A percentile compares a stretch with the other conserved stretches of the same genome.
Evolutionary conservation across 2,329 filamentous ascomycete genomes (phyloP).

Genomic region (Penicillium sp.): DNA sequence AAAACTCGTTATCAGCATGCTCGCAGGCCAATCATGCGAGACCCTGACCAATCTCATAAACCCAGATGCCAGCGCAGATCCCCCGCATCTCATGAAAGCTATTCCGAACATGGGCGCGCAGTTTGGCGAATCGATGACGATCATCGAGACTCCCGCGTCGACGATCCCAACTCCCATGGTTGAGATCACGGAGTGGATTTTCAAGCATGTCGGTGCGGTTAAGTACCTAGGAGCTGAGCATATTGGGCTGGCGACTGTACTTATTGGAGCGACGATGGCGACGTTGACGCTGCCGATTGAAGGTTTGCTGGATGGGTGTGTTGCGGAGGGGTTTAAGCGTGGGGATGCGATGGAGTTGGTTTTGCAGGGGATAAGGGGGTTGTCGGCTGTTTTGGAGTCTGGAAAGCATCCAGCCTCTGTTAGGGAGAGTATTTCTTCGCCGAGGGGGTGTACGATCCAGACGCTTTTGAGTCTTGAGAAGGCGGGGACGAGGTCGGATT

Average conservation of each 20-base stretch:
- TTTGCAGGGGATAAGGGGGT: constrained; percentile 58
- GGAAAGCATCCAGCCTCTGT: constrained; percentile 61
- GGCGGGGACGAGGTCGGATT: constrained; percentile 53
- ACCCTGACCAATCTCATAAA: constrained; percentile 17
- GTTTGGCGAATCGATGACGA: constrained; percentile 47
- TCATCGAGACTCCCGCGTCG: constrained; percentile 48
- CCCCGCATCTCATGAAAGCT: constrained; percentile 37
- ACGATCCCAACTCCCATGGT: constrained; percentile 42
- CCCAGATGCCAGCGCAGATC: neutral
- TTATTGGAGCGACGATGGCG: constrained; percentile 61
- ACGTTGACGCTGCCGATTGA: constrained; percentile 61
- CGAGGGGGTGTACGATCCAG: constrained; percentile 62
- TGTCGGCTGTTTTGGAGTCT: constrained; percentile 55
- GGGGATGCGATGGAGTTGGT: constrained; percentile 62
- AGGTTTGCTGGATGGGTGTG: constrained; percentile 58
- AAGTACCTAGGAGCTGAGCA: constrained; percentile 50
- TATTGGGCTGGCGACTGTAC: constrained; percentile 56
- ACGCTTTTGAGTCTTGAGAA: constrained; percentile 60
- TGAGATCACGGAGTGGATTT: constrained; percentile 44
- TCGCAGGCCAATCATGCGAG: constrained; percentile 46
- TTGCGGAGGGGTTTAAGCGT: constrained; percentile 60
- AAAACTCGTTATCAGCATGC: constrained; percentile 51
- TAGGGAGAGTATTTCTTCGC: constrained; percentile 60
- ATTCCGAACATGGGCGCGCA: constrained; percentile 48
- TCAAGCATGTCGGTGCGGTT: constrained; percentile 50